These are phyloP conservation scores for Nephelium lappaceum DNA, from an alignment of 345 rosid species.

Conservation along the genomic window DNA sequence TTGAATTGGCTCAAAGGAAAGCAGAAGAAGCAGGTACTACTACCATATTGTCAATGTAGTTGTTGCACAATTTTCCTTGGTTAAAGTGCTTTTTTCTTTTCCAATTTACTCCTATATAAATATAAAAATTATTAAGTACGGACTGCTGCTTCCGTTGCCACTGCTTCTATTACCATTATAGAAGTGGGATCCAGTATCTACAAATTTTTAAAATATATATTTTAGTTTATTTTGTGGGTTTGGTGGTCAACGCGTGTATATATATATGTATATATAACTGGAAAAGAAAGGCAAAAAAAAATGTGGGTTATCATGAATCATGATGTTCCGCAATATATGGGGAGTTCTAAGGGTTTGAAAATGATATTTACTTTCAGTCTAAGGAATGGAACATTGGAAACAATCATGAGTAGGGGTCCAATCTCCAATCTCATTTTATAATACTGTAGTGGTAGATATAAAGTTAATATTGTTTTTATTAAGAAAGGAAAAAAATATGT, in stretches of 20 bases:
- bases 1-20: conserved; percentile 82
- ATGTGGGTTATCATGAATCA: conserved; percentile 17
- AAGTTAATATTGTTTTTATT: background rate
- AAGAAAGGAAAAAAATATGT: too few relatives aligned
- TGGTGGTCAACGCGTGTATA: too few relatives aligned
- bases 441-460: background rate
- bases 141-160: too few relatives aligned
- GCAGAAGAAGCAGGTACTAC: conserved; percentile 93
- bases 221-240: too few relatives aligned
- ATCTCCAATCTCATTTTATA: conserved; percentile 4
- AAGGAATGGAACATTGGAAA: conserved; percentile 17
- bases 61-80: too few relatives aligned
- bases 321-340: conserved; percentile 24
- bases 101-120: too few relatives aligned
- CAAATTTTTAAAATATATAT: too few relatives aligned
- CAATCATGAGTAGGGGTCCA: conserved; percentile 22
- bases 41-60: background rate
- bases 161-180: too few relatives aligned
- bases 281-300: background rate
- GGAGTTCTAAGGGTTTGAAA: conserved; percentile 13
- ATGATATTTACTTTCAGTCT: background rate
- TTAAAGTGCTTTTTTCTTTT: too few relatives aligned
- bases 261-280: too few relatives aligned
- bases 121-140: too few relatives aligned
- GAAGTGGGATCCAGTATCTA: too few relatives aligned